Conservation (phyloP, 768 basidiomycete species). For the Serendipita sp. region DNA sequence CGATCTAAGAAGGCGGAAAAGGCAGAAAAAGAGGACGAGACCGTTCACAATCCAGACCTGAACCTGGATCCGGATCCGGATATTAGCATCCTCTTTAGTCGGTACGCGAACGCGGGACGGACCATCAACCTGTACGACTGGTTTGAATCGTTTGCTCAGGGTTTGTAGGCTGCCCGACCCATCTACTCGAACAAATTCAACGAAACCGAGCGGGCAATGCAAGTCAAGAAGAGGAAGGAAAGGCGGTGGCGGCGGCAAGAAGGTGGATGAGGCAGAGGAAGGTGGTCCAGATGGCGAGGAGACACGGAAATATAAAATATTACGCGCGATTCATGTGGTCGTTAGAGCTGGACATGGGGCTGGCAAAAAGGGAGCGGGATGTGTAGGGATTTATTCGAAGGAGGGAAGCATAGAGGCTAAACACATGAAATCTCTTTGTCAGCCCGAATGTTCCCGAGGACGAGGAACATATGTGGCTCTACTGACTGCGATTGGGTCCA, state of each 20-base stretch:
- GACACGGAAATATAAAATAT: conserved; percentile 12
- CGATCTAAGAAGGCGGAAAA: background rate
- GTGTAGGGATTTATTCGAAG: background rate
- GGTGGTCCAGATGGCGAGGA: no score
- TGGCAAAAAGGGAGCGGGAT: conserved; percentile 1
- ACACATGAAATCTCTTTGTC: no score
- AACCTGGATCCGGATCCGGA: conserved; percentile 28
- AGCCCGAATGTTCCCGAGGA: no score
- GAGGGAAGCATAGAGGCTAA: no score
- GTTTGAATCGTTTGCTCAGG: conserved; percentile 61
- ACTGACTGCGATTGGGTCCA: no score
- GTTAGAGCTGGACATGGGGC: conserved; percentile 51
- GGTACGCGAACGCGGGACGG: conserved; percentile 64
- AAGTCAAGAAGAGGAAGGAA: background rate
- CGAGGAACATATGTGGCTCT: no score
- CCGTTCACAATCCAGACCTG: no score
- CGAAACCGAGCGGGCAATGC: conserved; percentile 23
- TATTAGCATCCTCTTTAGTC: conserved; percentile 54
- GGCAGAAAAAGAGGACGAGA: no score
- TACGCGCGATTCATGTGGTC: conserved; percentile 73
- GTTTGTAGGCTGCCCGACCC: conserved; percentile 39
- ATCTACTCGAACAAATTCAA: background rate
- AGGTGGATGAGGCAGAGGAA: no score
- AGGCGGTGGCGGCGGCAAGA: conserved; percentile 20
- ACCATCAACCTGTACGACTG: conserved; percentile 82